Evolutionary conservation across 441 rosid species (phyloP), one percentile per base, ranked within the genome.

Genomic region (Eruca vesicaria): DNA sequence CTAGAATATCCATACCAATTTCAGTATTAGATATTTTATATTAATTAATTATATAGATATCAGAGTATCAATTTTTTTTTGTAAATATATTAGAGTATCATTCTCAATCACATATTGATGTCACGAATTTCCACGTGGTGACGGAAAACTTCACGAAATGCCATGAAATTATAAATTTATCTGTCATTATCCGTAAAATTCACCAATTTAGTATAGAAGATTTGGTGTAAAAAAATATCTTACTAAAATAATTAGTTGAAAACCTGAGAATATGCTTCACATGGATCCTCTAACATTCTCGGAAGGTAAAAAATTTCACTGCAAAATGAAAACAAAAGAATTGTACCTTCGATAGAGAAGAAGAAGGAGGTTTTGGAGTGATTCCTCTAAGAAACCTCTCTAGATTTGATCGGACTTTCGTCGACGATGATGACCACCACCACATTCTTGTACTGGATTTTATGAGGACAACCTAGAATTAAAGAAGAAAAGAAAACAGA

Each of bases 321-420:
- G 15, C 6, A 28, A 38, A 53, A 52, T 9, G 15, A 11, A 32
- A 7, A 8, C 20, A 0, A 3, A 7, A 16, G 8, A 28, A 48
- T 0, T 6, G 20, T 72, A 88, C 90, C 88, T 79, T 74, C 15
- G 84, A 73, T 56, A 83, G 81, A 62, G 73, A 72, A 57, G 23
- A 64, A 11, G 87, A 74, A 31, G 84, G 82, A 79, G 84, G 85
- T 23, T 50, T 59, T 1, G 90, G 89, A 21, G 90, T 86, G 16
- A 78, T 73, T 35, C 79, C 74, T 61, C 68, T 76, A 16, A 88
- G 83, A 75, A 88, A 78, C 52, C 76, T 76, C 50, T 78, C 81
- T 0, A 86, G 79, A 71, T 86, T 88, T 8, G 88, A 78, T 36
- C 41, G 70, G 1, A 12, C 45, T 12, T 53, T 69, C 5, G 72